Evolutionary conservation across 2,329 filamentous ascomycete genomes (phyloP).

Genomic region (Biscogniauxia mediterranea): DNA sequence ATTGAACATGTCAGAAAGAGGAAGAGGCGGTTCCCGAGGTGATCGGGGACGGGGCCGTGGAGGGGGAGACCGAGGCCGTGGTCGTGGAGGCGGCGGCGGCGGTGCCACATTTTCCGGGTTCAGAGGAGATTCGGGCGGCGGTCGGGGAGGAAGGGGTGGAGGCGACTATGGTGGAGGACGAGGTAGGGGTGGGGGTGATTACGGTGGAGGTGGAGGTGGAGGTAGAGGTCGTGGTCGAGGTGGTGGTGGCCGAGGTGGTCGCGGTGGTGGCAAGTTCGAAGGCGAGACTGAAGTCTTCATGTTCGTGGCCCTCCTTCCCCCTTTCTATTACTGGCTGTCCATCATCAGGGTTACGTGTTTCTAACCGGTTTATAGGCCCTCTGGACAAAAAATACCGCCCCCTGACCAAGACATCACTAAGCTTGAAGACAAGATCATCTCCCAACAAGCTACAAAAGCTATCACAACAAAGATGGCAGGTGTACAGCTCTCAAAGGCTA

Average conservation of each 20-base stretch:
- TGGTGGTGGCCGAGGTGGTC: slow-evolving; percentile 24
- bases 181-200: neutral
- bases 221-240: slow-evolving; percentile 10
- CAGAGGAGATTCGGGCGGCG: slow-evolving; percentile 20
- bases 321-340: neutral
- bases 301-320: slow-evolving; percentile 24
- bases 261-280: slow-evolving; percentile 22
- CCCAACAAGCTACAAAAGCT: slow-evolving; percentile 28
- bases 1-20: slow-evolving; percentile 6
- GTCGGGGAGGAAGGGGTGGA: slow-evolving; percentile 18
- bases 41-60: slow-evolving; percentile 14
- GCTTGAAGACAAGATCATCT: slow-evolving; percentile 43
- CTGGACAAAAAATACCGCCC: slow-evolving; percentile 13
- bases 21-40: slow-evolving; percentile 6
- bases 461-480: slow-evolving; percentile 38
- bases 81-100: slow-evolving; percentile 20
- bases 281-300: slow-evolving; percentile 29
- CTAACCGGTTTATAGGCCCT: slow-evolving; percentile 13
- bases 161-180: slow-evolving; percentile 14
- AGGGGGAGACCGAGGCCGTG: slow-evolving; percentile 28
- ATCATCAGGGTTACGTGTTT: neutral
- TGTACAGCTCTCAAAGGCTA: slow-evolving; percentile 27
- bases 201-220: slow-evolving; percentile 15
- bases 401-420: slow-evolving; percentile 33
- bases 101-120: slow-evolving; percentile 19